A percentile compares a stretch with the other conserved stretches of the same genome.
Conservation (phyloP, 306 rosid genomes). For the Vigna unguiculata region DNA sequence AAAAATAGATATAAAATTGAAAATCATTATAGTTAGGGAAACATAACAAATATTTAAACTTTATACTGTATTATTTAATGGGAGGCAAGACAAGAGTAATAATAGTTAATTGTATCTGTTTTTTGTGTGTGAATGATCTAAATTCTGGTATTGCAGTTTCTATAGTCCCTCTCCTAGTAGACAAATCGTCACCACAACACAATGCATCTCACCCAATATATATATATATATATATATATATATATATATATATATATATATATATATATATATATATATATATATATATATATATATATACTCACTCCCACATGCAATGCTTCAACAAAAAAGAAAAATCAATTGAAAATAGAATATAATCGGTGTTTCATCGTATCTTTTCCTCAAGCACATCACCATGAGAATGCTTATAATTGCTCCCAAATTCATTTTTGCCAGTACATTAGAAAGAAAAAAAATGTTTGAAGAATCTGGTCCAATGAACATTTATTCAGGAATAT, state of each 20-base stretch:
- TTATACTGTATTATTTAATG: background rate
- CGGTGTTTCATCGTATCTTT: slow-evolving; percentile 40
- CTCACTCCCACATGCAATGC: slow-evolving; percentile 66
- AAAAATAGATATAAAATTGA: background rate
- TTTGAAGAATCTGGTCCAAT: slow-evolving; percentile 34
- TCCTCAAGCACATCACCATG: slow-evolving; percentile 54
- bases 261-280: background rate
- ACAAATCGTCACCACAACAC: slow-evolving; percentile 62
- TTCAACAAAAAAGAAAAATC: slow-evolving; percentile 38
- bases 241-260: no score
- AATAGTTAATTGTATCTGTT: slow-evolving; percentile 23
- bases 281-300: background rate
- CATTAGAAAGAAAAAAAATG: slow-evolving; percentile 14
- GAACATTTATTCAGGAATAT: slow-evolving; percentile 41
- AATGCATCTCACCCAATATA: slow-evolving; percentile 40
- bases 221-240: no score
- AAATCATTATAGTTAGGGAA: background rate
- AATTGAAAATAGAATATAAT: slow-evolving; percentile 32
- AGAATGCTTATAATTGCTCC: slow-evolving; percentile 54
- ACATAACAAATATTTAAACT: slow-evolving; percentile 4
- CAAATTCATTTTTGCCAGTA: slow-evolving; percentile 50
- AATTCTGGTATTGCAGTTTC: slow-evolving; percentile 43
- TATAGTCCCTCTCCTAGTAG: slow-evolving; percentile 43
- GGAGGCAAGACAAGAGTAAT: slow-evolving; percentile 16
- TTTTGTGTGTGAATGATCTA: slow-evolving; percentile 21